phyloP scores from a whole-genome alignment of 805 yeast species.

The Lachancea nothofagi region DNA sequence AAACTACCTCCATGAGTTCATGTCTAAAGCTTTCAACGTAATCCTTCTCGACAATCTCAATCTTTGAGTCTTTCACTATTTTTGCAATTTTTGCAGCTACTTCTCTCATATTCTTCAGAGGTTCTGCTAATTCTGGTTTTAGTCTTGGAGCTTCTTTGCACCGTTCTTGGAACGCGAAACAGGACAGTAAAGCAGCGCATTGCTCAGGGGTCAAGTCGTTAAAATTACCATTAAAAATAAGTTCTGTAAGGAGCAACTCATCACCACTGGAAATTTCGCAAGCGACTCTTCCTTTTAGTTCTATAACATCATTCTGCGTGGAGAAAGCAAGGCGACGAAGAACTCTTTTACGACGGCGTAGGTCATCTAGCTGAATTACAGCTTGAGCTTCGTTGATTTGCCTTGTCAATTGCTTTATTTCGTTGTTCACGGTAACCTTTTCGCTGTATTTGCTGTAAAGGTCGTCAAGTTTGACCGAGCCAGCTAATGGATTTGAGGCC shows the following conservation, averaged over 20 bases:
- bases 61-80: constrained; percentile 80
- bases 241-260: constrained; percentile 79
- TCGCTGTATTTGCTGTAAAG: constrained; percentile 58
- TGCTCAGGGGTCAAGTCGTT: constrained; percentile 83
- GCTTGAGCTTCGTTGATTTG: constrained; percentile 82
- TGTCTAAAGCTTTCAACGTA: constrained; percentile 88
- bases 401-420: constrained; percentile 53
- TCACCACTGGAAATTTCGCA: constrained; percentile 91
- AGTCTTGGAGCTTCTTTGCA: constrained; percentile 83
- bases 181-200: constrained; percentile 85
- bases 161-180: constrained; percentile 95
- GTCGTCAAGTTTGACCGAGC: constrained; percentile 54
- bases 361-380: constrained; percentile 88
- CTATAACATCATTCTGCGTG: constrained; percentile 82
- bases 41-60: constrained; percentile 86
- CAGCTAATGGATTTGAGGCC: constrained; percentile 60
- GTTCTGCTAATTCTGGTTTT: constrained; percentile 88
- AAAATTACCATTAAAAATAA: constrained; percentile 93
- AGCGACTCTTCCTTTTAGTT: constrained; percentile 94
- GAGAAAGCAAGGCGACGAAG: constrained; percentile 87
- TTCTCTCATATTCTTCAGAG: constrained; percentile 79
- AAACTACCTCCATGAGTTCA: constrained; percentile 95
- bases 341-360: constrained; percentile 88
- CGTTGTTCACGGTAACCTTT: constrained; percentile 56
- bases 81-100: constrained; percentile 91